Evolutionary conservation across 2,329 filamentous ascomycete species (phyloP).

Genomic region (Coniochaeta sp.): DNA sequence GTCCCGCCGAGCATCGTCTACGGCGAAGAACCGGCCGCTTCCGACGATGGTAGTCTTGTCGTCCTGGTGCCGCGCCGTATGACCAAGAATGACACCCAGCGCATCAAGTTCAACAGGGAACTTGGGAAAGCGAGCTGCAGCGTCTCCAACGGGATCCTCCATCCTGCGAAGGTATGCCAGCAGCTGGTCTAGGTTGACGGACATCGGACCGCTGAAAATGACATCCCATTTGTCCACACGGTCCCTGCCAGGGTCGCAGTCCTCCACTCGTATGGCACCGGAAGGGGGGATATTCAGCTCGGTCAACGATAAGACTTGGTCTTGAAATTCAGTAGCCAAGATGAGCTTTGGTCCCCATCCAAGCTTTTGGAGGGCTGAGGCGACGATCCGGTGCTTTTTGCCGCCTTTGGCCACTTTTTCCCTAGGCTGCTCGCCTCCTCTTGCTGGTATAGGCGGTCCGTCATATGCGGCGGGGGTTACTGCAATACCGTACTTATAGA

Average conservation of each 20-base stretch:
- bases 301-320: conserved; percentile 33
- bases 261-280: conserved; percentile 25
- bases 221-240: conserved; percentile 30
- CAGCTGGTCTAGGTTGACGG: conserved; percentile 32
- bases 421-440: conserved; percentile 3
- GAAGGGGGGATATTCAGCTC: conserved; percentile 28
- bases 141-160: conserved; percentile 26
- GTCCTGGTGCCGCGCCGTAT: conserved; percentile 29
- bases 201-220: conserved; percentile 30
- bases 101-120: conserved; percentile 41
- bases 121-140: conserved; percentile 40
- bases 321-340: conserved; percentile 44
- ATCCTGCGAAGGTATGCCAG: conserved; percentile 37
- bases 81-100: conserved; percentile 45
- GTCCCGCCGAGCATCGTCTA: conserved; percentile 18
- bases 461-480: too few relatives aligned
- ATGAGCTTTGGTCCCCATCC: conserved; percentile 20
- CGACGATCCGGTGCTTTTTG: conserved; percentile 36
- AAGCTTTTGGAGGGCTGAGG: conserved; percentile 29
- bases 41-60: conserved; percentile 33
- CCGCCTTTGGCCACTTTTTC: conserved; percentile 13
- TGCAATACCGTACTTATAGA: conserved; percentile 41
- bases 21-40: conserved; percentile 40
- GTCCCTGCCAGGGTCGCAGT: conserved; percentile 25
- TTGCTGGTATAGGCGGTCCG: too few relatives aligned